phyloP scores from a whole-genome alignment of 176 grass and related monocot genomes.

The Zea luxurians region DNA sequence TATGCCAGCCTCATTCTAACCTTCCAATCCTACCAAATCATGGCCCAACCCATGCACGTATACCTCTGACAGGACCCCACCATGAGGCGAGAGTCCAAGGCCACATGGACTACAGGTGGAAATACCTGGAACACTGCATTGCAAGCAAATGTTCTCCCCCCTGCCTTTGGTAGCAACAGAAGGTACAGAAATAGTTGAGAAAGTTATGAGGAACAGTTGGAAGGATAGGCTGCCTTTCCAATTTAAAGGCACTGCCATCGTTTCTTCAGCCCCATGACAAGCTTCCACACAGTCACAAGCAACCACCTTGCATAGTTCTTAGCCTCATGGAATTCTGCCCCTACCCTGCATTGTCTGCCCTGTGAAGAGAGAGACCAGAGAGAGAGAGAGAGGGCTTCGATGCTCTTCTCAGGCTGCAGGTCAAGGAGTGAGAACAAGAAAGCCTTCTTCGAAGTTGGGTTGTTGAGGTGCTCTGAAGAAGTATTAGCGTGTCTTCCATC shows the following conservation, averaged over 20 bases:
- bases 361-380: slow-evolving; percentile 15
- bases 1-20: slow-evolving; percentile 50
- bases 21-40: slow-evolving; percentile 46
- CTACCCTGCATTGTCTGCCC: slow-evolving; percentile 16
- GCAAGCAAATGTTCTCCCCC: slow-evolving; percentile 47
- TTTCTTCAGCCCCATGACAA: slow-evolving; percentile 49
- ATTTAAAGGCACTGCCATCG: slow-evolving; percentile 52
- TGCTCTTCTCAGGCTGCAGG: background rate
- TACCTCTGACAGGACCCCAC: slow-evolving; percentile 39
- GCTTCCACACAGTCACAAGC: slow-evolving; percentile 27
- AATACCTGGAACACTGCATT: slow-evolving; percentile 56
- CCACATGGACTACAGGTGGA: slow-evolving; percentile 68
- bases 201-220: slow-evolving; percentile 56
- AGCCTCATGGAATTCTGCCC: slow-evolving; percentile 32
- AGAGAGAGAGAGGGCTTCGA: background rate
- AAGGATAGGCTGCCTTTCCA: slow-evolving; percentile 54
- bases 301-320: slow-evolving; percentile 10
- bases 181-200: slow-evolving; percentile 53
- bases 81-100: slow-evolving; percentile 44
- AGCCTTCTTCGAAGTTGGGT: background rate
- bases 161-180: slow-evolving; percentile 54
- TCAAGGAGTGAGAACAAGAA: background rate
- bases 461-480: slow-evolving; percentile 14
- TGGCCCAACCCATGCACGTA: slow-evolving; percentile 40
- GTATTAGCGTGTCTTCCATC: slow-evolving; percentile 6